Evolutionary conservation across 2,329 filamentous ascomycete species (phyloP), one percentile per base, ranked within the genome.

Genomic region (Drechslerella coelobrocha): DNA sequence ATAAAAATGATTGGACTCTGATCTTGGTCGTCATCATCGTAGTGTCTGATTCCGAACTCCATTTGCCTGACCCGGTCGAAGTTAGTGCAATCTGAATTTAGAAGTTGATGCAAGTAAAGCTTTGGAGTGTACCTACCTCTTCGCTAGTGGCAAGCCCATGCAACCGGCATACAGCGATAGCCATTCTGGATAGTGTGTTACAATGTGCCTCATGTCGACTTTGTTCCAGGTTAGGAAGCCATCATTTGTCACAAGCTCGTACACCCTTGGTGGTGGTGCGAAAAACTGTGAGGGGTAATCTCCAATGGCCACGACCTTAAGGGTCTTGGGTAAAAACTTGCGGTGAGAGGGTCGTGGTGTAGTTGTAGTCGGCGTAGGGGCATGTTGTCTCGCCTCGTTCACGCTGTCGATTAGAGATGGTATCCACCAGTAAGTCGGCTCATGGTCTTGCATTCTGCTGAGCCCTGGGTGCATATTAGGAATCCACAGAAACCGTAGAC

Each of bases 381-480:
- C 9, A 52, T 43, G 23, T 21, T 51, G 14, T 14, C n/a, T n/a
- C n/a, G n/a, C n/a, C n/a, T 24, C 24, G 24, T 31, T 50, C 2
- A 23, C 14, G 1, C 8, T n/a, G 9, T 54, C 8, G 27, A 12
- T 26, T 9, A 39, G 6, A 4, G 52, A 48, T 2, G 62, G 62
- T 6, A 60, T 54, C 62, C 62, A 68, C 43, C 54, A 59, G 21
- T 54, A 55, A 9, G 37, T n/a, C 2, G 55, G 62, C 12, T 39
- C 31, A n/a, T 7, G 29, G 14, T 60, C 48, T 21, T 10, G 34
- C 34, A 14, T 5, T 3, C 3, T 2, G 12, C 10, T n/a, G 10
- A 8, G 14, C 4, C 21, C 9, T 0, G 43, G 10, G n/a, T 39
- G 43, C 26, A 17, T 51, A 50, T 57, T 65, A 12, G 50, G 52